A percentile compares a stretch with the other conserved stretches of the same genome.
Evolutionary conservation across 2,329 filamentous ascomycete species (phyloP).

Genomic region (Celoporthe dispersa): DNA sequence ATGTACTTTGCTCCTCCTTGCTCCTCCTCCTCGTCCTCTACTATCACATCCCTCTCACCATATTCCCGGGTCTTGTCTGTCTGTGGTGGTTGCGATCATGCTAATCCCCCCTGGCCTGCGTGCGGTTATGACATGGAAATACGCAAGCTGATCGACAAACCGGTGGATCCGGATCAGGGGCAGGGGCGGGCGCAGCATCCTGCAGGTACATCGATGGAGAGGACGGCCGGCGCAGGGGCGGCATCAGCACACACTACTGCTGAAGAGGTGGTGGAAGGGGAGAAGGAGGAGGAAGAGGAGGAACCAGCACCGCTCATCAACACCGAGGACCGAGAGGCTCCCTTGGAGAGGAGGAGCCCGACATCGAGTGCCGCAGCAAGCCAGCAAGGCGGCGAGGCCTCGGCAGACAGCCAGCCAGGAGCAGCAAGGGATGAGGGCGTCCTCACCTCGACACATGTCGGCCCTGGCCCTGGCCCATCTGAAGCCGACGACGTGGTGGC

Average conservation of each 20-base stretch:
- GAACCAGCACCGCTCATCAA: background rate
- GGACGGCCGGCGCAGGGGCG: background rate
- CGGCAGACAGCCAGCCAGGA: background rate
- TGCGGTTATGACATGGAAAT: constrained; percentile 4
- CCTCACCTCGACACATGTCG: background rate
- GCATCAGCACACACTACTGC: no score
- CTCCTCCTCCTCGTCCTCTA: no score
- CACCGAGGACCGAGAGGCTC: background rate
- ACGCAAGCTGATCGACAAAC: background rate
- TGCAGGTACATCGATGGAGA: background rate
- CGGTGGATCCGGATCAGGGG: background rate
- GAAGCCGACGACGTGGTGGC: background rate
- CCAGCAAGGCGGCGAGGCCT: background rate
- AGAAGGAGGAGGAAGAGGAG: background rate
- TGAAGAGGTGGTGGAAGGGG: no score
- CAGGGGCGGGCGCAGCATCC: background rate
- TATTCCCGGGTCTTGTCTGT: background rate
- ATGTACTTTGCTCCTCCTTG: background rate
- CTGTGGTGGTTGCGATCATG: background rate
- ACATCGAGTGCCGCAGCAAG: background rate
- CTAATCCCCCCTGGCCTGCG: background rate
- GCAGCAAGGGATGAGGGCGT: background rate
- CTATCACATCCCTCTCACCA: background rate
- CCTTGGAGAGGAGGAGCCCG: background rate
- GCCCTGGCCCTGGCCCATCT: background rate